These are phyloP conservation scores for Botrytis sinoallii DNA, from an alignment of 2,329 filamentous ascomycete genomes.

Conservation along the genomic window DNA sequence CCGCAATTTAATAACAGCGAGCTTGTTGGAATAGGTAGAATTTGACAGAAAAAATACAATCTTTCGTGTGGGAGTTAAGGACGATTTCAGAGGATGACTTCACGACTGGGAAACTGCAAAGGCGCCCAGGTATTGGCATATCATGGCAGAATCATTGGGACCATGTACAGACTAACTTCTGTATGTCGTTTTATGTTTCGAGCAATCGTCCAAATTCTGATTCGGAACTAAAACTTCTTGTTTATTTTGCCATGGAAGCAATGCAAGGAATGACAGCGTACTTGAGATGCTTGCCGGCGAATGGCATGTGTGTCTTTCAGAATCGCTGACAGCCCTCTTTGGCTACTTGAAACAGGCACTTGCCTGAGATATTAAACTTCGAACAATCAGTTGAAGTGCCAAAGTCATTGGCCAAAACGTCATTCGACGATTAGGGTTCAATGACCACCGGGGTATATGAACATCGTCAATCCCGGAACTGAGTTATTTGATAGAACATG, in stretches of 20 bases:
- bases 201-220: not conserved
- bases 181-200: not conserved
- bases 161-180: not conserved
- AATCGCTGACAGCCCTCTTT: not conserved
- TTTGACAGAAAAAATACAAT: no score
- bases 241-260: not conserved
- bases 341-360: not conserved
- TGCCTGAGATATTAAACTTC: not conserved
- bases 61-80: no score
- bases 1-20: not conserved
- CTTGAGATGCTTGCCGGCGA: not conserved
- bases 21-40: not conserved
- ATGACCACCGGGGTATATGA: not conserved
- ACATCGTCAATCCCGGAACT: not conserved
- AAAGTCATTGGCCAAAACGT: not conserved
- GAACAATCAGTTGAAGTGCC: not conserved
- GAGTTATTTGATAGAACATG: not conserved
- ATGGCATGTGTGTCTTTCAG: not conserved
- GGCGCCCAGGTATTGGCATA: not conserved
- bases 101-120: not conserved
- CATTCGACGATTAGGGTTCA: not conserved
- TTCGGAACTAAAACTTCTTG: no score
- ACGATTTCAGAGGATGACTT: not conserved
- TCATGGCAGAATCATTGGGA: no score
- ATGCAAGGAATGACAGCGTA: not conserved